Evolutionary conservation across 768 basidiomycete genomes (phyloP), one percentile per base, ranked within the genome.

Genomic region (Lactarius psammicola): DNA sequence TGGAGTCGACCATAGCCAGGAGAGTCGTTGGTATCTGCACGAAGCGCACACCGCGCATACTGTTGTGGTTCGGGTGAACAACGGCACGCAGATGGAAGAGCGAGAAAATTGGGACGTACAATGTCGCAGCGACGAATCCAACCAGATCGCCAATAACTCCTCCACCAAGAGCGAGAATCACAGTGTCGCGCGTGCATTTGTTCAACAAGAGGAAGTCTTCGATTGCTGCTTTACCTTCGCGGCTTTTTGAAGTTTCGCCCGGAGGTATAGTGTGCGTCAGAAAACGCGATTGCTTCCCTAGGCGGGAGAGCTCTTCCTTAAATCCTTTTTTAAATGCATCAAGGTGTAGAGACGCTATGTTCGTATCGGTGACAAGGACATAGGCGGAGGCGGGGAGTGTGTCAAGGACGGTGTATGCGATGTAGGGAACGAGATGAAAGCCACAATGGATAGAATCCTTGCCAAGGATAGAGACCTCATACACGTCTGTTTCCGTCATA

Each of bases 1-100:
- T 89, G 0, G 95, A 98, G 77, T 99, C 97, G 28, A 99, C 97
- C 97, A 99, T 99, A 7, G 95, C 94, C 65, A 99, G 84, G 2
- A 99, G 81, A 0, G 95, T 97, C 0, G 97, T 98, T 0, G 97
- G 97, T 62, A 99, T 92, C 78, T 99, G 97, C 26, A 93, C 88
- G 77, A 96, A 92, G 63, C 90, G 91, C 28, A 98, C 86, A 8
- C 97, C 97, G 60, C 97, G 90, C 97, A 99, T 99, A 79, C 95
- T 96, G 68, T 53, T 49, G 53, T 28, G 42, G 56, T 60, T 8
- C 64, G 59, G 40, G 66, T 56, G 8, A n/a, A 51, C 44, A 18
- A 44, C 49, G 30, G 13, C 10, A 33, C 30, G 30, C 1, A 44
- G 9, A 5, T 2, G 11, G 42, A 17, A 20, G 31, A 33, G 28